Conservation (phyloP, 2,329 filamentous ascomycete genomes). For the Fusarium decemcellulare region DNA sequence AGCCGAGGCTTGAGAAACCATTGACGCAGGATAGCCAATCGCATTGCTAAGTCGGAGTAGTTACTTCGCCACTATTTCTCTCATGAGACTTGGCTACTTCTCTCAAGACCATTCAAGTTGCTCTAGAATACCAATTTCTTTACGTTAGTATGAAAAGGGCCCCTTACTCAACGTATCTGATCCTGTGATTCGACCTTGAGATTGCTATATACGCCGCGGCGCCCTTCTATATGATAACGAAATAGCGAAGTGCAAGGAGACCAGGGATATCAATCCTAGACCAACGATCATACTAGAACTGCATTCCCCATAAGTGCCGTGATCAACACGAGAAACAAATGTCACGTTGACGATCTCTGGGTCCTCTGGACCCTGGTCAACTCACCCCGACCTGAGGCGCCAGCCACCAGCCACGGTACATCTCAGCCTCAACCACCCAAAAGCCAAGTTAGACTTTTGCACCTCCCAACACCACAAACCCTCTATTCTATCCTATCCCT, state of each 20-base stretch:
- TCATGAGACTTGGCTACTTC: no score
- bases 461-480: constrained; percentile 1
- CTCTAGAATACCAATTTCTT: no score
- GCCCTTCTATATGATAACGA: background rate
- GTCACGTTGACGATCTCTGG: constrained; percentile 22
- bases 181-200: background rate
- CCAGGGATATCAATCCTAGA: constrained; percentile 19
- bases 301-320: constrained; percentile 7
- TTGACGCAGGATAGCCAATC: no score
- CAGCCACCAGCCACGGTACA: background rate
- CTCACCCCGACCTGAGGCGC: background rate
- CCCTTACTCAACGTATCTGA: no score
- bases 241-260: constrained; percentile 9
- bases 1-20: no score
- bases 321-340: constrained; percentile 33
- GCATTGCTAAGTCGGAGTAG: no score
- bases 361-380: constrained; percentile 11
- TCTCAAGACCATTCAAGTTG: no score
- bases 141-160: no score
- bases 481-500: background rate
- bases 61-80: no score
- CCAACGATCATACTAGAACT: constrained; percentile 14
- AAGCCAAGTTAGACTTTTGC: background rate
- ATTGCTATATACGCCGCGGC: background rate
- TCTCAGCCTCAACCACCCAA: background rate